These are phyloP conservation scores for Euphrasia arctica DNA, from an alignment of 305 asterid species.

Conservation along the genomic window DNA sequence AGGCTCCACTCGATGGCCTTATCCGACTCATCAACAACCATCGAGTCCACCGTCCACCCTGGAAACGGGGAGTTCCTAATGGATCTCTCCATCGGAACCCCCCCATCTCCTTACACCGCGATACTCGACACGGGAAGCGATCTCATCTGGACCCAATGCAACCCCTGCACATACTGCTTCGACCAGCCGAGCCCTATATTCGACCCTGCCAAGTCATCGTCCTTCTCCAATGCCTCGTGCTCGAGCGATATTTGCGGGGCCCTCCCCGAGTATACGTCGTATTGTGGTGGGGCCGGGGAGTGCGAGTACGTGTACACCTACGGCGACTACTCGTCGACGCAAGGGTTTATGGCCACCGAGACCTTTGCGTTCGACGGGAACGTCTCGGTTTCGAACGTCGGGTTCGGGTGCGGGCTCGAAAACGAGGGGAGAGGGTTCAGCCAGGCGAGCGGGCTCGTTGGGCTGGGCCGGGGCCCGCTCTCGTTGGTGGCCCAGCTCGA, in stretches of 20 bases:
- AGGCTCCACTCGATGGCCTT: conserved; percentile 41
- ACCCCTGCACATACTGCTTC: conserved; percentile 70
- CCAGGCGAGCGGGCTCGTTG: conserved; percentile 79
- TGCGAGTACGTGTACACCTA: conserved; percentile 69
- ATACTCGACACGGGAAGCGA: conserved; percentile 88
- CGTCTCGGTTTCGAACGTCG: conserved; percentile 42
- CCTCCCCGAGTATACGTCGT: conserved; percentile 47
- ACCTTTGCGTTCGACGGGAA: conserved; percentile 48
- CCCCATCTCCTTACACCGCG: conserved; percentile 49
- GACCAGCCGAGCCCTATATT: conserved; percentile 57
- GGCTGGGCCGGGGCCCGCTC: conserved; percentile 75
- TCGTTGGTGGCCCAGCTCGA: conserved; percentile 72
- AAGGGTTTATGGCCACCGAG: conserved; percentile 63
- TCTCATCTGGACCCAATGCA: conserved; percentile 85
- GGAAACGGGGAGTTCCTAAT: conserved; percentile 78
- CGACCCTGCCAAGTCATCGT: conserved; percentile 60
- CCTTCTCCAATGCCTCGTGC: conserved; percentile 53
- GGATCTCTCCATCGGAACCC: conserved; percentile 75
- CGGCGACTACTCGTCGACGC: conserved; percentile 73
- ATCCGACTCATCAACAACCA: conserved; percentile 13
- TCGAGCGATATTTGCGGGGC: conserved; percentile 51
- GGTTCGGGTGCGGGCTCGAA: conserved; percentile 72
- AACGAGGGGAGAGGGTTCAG: conserved; percentile 60
- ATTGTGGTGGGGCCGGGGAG: conserved; percentile 34
- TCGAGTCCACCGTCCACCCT: conserved; percentile 51